A percentile compares a stretch with the other conserved stretches of the same genome.
Conservation (phyloP, 345 rosid species). For the Corchorus olitorius region DNA sequence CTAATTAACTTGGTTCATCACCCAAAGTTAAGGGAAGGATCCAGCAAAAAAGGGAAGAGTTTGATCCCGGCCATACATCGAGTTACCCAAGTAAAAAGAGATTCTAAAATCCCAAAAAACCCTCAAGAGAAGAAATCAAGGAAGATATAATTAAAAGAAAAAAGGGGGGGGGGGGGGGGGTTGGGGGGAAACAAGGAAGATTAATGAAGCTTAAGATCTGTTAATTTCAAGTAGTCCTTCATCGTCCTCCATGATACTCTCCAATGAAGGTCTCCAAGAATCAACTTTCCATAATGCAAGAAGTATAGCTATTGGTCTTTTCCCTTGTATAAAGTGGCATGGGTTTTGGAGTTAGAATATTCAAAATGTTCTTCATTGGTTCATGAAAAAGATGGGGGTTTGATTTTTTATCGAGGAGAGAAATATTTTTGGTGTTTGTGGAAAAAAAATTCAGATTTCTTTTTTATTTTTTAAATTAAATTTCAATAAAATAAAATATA, state of each 20-base stretch:
- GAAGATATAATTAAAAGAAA: neutral
- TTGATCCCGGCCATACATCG: neutral
- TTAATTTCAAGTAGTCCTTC: neutral
- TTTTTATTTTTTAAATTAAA: too few species aligned
- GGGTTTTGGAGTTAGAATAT: too few species aligned
- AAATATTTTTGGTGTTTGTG: too few species aligned
- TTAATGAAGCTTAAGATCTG: neutral
- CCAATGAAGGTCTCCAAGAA: slow-evolving; percentile 73
- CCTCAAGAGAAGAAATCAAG: neutral
- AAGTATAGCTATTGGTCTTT: too few species aligned
- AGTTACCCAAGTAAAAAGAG: neutral
- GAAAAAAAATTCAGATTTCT: too few species aligned
- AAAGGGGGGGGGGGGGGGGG: too few species aligned
- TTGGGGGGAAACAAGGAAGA: neutral
- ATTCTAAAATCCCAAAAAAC: neutral
- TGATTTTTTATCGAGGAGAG: too few species aligned
- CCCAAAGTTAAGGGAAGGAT: neutral
- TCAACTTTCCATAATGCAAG: neutral
- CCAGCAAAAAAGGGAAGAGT: neutral
- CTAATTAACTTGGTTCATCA: neutral
- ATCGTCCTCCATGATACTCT: slow-evolving; percentile 40
- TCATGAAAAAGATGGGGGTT: too few species aligned
- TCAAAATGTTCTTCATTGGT: too few species aligned
- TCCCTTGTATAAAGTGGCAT: too few species aligned
- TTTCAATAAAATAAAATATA: too few species aligned